Evolutionary conservation across 1,284 basidiomycete species (phyloP), one percentile per base, ranked within the genome.

Genomic region (Ustilago vetiveriae): DNA sequence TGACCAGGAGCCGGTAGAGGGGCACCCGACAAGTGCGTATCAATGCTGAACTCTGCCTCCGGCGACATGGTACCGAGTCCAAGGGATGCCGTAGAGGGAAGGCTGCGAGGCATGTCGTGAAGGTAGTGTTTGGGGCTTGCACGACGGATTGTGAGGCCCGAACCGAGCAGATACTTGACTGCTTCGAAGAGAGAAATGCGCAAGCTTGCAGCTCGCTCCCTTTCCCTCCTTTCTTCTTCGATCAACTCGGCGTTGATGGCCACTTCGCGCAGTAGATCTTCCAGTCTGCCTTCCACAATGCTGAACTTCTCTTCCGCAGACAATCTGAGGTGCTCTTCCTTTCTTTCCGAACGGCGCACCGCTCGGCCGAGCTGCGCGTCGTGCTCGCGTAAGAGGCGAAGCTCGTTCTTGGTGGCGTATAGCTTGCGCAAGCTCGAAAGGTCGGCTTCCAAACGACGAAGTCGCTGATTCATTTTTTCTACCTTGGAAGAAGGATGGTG

Each of bases 211-310:
- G 65, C 62, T 17, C 60, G 62, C 46, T 79, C 75, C 21, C 77
- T 44, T 41, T 79, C 73, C 6, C 69, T 43, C 11, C 77, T 52
- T 54, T 79, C 77, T 32, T 76, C 69, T 42, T 78, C 76, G 48
- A 79, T 78, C 24, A 78, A 49, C 45, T 79, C 77, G n/a, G 77
- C 76, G 47, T 79, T 79, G 72, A 76, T 78, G 14, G 77, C 75
- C 16, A 75, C 72, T 46, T 78, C 76, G 17, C 74, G 56, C 8
- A 79, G 58, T n/a, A 79, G 50, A 24, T 78, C 77, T 23, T 78
- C 77, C n/a, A 79, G 55, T 29, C 76, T 60, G 45, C 62, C 59
- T 24, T 79, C 77, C 39, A 79, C 72, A 23, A 76, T 55, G 39
- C 48, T 57, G 41, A 79, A 78, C 56, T 78, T 78, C 30, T 78